Percentiles rank a stretch among this genome's conserved stretches.
phyloP scores from a whole-genome alignment of 2,329 filamentous ascomycete genomes.

The Fusarium sterilihyphosum region DNA sequence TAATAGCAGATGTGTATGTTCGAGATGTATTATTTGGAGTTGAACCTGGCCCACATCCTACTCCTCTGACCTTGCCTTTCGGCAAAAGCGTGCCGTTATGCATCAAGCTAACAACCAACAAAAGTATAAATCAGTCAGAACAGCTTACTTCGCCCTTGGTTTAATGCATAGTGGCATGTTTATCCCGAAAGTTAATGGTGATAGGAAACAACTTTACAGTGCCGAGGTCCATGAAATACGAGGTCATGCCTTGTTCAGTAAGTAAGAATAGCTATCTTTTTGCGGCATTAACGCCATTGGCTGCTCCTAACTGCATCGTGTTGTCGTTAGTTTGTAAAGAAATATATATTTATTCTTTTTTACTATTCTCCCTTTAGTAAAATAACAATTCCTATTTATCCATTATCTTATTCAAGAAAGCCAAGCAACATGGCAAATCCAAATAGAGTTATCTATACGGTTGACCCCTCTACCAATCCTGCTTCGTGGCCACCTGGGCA shows the following conservation, averaged over 20 bases:
- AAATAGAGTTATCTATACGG: neutral
- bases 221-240: neutral
- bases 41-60: neutral
- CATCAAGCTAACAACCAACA: neutral
- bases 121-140: too few species aligned
- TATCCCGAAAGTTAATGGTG: neutral
- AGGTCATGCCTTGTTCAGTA: neutral
- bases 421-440: neutral
- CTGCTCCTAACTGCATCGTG: fast-evolving
- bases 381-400: neutral
- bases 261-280: neutral
- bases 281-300: neutral
- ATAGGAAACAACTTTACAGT: neutral
- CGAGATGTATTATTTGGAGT: neutral
- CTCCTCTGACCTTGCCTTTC: neutral
- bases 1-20: too few species aligned
- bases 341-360: neutral
- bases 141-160: too few species aligned
- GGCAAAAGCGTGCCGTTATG: neutral
- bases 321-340: neutral
- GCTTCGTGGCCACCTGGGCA: neutral
- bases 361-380: neutral
- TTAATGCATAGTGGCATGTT: too few species aligned
- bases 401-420: neutral
- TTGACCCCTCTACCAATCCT: neutral